Evolutionary conservation across 805 yeast species (phyloP), one percentile per base, ranked within the genome.

Genomic region (Teunomyces funiuensis): DNA sequence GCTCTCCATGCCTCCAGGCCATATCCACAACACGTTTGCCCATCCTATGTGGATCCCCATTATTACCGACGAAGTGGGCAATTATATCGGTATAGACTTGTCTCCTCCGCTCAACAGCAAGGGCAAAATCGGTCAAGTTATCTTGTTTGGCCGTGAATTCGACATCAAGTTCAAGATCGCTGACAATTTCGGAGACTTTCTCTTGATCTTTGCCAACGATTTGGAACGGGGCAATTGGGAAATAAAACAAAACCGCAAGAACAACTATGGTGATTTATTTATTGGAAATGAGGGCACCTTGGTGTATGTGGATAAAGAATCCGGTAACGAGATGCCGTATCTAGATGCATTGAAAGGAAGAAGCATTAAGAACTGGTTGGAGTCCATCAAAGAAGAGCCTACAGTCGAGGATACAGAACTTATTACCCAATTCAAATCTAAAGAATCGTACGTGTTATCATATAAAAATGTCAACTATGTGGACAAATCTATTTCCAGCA

Each of bases 11-110:
- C 99, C 99, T 6, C 85, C 85, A 14, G 83, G 82, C 5, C 68
- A 82, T 9, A 71, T 89, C 33, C 85, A 86, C 58, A 74, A 77
- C 6, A 80, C 81, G 5, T 93, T 88, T 63, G 91, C 96, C n/a
- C 88, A 88, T 61, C 81, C 88, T 3, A 79, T 77, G 54, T 91
- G 99, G 99, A 83, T 91, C 43, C 99, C 99, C 2, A 63, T 91
- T 36, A 81, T 87, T 19, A 88, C 93, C 29, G 99, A 91, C 60
- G 82, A 79, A 39, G 85, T 82, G 18, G 99, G 99, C 36, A 91
- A 91, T 65, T 90, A 89, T 61, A 83, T 91, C 47, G 99, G 89
- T 39, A 71, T 93, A 10, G 99, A 91, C 65, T 73, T 91, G 44
- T 62, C 70, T 9, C 69, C 71, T 1, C 82, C 87, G 2, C 91